These are phyloP conservation scores for Nakazawaea sp. DNA, from an alignment of 805 yeast species.

Conservation along the genomic window DNA sequence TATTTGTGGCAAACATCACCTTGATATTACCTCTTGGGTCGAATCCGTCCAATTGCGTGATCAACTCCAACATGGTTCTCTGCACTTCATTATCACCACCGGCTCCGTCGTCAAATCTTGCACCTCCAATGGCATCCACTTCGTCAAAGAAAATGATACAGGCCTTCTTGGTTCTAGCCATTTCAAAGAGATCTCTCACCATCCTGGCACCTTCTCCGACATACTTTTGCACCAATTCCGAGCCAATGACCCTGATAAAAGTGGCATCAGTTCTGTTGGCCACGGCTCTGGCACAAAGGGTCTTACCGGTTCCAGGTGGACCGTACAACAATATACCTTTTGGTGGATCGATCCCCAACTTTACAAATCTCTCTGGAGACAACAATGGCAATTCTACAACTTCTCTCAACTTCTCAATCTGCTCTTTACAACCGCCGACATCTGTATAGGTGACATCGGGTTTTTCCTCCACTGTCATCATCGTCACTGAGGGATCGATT, in stretches of 20 bases:
- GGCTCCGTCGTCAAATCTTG: slow-evolving; percentile 99
- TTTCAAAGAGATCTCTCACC: slow-evolving; percentile 97
- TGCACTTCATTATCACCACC: slow-evolving; percentile 99
- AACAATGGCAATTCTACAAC: slow-evolving; percentile 91
- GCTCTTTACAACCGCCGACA: slow-evolving; percentile 98
- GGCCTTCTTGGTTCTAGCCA: slow-evolving; percentile 98
- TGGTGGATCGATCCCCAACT: slow-evolving; percentile 97
- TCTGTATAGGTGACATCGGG: slow-evolving; percentile 98
- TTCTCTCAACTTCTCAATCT: slow-evolving; percentile 92
- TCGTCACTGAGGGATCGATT: slow-evolving; percentile 95
- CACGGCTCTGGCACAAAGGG: slow-evolving; percentile 97
- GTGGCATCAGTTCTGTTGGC: slow-evolving; percentile 99
- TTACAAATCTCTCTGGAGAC: slow-evolving; percentile 95
- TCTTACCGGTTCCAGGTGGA: slow-evolving; percentile 99
- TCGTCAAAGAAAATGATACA: slow-evolving; percentile 98
- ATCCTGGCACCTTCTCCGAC: slow-evolving; percentile 99
- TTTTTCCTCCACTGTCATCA: slow-evolving; percentile 99
- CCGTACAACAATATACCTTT: slow-evolving; percentile 95
- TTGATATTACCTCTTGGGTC: slow-evolving; percentile 98
- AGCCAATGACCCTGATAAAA: slow-evolving; percentile 95
- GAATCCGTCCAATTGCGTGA: slow-evolving; percentile 96
- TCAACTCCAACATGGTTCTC: slow-evolving; percentile 97
- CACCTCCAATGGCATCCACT: slow-evolving; percentile 98
- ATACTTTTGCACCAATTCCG: slow-evolving; percentile 95
- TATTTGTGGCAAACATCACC: slow-evolving; percentile 98